Evolutionary conservation across 805 yeast genomes (phyloP).

Genomic region (Sugiyamaella americana): DNA sequence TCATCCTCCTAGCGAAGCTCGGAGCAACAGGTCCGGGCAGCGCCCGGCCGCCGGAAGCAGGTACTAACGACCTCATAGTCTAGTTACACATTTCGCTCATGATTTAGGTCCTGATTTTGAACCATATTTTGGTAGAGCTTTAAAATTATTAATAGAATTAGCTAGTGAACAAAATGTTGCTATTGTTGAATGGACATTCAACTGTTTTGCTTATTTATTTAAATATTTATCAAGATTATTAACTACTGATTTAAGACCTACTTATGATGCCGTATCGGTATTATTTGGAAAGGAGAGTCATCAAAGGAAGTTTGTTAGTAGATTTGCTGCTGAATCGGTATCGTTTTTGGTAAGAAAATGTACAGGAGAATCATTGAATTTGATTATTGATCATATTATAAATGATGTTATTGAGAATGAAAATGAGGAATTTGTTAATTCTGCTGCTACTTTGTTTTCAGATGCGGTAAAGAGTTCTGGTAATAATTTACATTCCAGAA

Average conservation of each 20-base stretch:
- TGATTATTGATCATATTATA: slow-evolving; percentile 41
- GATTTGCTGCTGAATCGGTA: slow-evolving; percentile 87
- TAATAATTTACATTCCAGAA: slow-evolving; percentile 69
- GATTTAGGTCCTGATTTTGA: slow-evolving; percentile 90
- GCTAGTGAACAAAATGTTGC: slow-evolving; percentile 43
- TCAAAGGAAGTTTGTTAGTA: slow-evolving; percentile 54
- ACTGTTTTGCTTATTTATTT: slow-evolving; percentile 79
- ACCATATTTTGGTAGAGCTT: slow-evolving; percentile 52
- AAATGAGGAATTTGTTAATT: slow-evolving; percentile 45
- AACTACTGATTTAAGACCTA: slow-evolving; percentile 57
- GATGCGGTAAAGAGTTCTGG: slow-evolving; percentile 71
- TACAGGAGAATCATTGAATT: slow-evolving; percentile 40
- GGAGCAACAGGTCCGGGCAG: too few relatives aligned
- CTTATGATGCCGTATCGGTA: slow-evolving; percentile 61
- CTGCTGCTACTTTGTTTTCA: slow-evolving; percentile 56
- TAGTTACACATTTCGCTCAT: slow-evolving; percentile 78
- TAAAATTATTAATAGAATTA: slow-evolving; percentile 46
- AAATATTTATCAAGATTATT: slow-evolving; percentile 71
- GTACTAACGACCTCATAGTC: slow-evolving; percentile 20
- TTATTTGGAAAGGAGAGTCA: slow-evolving; percentile 48
- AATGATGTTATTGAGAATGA: slow-evolving; percentile 31
- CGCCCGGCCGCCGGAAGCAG: too few relatives aligned
- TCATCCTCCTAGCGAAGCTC: slow-evolving; percentile 15
- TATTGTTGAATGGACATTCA: slow-evolving; percentile 73
- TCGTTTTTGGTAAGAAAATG: slow-evolving; percentile 77